These are phyloP conservation scores for Phytophthora idaei DNA, from an alignment of 352 stramenopile species.

Conservation along the genomic window DNA sequence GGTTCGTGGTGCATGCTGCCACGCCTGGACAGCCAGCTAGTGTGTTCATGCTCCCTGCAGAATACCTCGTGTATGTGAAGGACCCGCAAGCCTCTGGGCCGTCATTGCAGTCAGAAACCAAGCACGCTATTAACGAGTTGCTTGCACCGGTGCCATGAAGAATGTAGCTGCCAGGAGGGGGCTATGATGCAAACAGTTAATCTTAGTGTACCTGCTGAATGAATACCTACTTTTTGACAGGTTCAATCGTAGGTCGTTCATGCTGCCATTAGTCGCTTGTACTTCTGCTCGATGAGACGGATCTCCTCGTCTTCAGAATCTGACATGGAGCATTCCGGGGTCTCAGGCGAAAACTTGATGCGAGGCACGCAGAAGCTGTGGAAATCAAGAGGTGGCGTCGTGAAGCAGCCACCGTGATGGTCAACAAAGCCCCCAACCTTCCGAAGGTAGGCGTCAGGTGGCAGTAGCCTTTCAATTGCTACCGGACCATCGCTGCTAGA, in stretches of 20 bases:
- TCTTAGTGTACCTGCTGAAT: slow-evolving; percentile 29
- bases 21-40: slow-evolving; percentile 30
- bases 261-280: slow-evolving; percentile 50
- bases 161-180: background rate
- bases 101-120: slow-evolving; percentile 23
- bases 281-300: slow-evolving; percentile 79
- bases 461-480: slow-evolving; percentile 37
- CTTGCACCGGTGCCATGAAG: slow-evolving; percentile 33
- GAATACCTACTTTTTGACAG: slow-evolving; percentile 11
- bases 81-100: slow-evolving; percentile 10
- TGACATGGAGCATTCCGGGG: slow-evolving; percentile 34
- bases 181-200: slow-evolving; percentile 20
- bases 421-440: slow-evolving; percentile 55
- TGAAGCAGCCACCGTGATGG: slow-evolving; percentile 59
- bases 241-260: slow-evolving; percentile 26
- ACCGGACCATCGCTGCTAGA: slow-evolving; percentile 13
- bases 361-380: slow-evolving; percentile 81
- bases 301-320: slow-evolving; percentile 85
- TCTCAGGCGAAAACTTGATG: slow-evolving; percentile 65
- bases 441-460: slow-evolving; percentile 54
- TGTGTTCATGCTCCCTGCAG: slow-evolving; percentile 73
- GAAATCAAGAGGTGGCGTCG: slow-evolving; percentile 49
- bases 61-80: slow-evolving; percentile 80
- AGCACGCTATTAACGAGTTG: slow-evolving; percentile 28
- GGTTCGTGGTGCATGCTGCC: slow-evolving; percentile 54